phyloP scores from a whole-genome alignment of 2,329 filamentous ascomycete species.

The Clarireedia hainanense region DNA sequence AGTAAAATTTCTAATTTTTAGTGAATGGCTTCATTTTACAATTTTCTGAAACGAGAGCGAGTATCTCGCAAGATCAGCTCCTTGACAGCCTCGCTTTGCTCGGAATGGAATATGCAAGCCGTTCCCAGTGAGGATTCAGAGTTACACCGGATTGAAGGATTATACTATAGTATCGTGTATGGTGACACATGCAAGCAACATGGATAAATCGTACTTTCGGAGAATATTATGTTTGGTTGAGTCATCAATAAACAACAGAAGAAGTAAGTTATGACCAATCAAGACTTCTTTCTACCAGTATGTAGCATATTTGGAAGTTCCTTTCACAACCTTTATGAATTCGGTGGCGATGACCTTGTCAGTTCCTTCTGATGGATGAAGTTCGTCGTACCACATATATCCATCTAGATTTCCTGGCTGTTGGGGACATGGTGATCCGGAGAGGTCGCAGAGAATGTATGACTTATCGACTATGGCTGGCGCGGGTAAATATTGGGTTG shows the following conservation, averaged over 20 bases:
- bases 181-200: background rate
- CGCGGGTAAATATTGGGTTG: constrained; percentile 51
- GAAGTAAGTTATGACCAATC: background rate
- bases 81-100: background rate
- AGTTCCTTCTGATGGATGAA: constrained; percentile 63
- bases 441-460: constrained; percentile 44
- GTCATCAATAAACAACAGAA: too few species aligned
- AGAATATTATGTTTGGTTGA: too few species aligned
- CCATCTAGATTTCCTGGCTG: constrained; percentile 40
- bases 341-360: constrained; percentile 48
- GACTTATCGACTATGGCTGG: constrained; percentile 55
- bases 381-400: constrained; percentile 66
- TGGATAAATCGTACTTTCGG: too few species aligned
- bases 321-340: constrained; percentile 47
- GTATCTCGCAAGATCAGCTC: background rate
- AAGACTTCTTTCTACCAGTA: constrained; percentile 23
- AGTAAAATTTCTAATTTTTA: too few species aligned
- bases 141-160: background rate
- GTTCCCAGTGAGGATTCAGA: background rate
- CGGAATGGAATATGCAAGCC: background rate
- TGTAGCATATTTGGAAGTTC: constrained; percentile 30
- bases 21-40: too few species aligned
- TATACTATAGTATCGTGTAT: background rate
- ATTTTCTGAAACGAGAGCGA: too few species aligned
- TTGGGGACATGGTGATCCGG: constrained; percentile 29